phyloP scores from a whole-genome alignment of 1,139 yeast genomes.

The Blastobotrys buckinghamii region DNA sequence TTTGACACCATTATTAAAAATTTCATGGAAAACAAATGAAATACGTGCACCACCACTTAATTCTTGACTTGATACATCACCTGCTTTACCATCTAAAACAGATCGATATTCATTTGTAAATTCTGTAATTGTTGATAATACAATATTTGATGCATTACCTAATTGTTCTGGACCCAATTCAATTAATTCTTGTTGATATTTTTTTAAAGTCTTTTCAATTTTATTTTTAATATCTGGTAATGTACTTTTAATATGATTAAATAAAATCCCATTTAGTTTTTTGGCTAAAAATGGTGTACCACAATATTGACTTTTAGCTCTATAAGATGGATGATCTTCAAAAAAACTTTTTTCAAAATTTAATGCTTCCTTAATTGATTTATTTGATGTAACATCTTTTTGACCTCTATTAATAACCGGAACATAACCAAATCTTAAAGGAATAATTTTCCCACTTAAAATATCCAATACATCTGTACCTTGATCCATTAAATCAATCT shows the following conservation, averaged over 20 bases:
- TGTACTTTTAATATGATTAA: conserved; percentile 91
- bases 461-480: conserved; percentile 99
- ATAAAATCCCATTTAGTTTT: conserved; percentile 79
- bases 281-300: conserved; percentile 97
- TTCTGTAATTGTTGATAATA: conserved; percentile 84
- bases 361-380: conserved; percentile 85
- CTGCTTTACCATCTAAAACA: conserved; percentile 88
- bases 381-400: conserved; percentile 82
- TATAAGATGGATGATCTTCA: conserved; percentile 92
- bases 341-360: conserved; percentile 74
- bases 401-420: conserved; percentile 98
- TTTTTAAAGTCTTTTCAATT: conserved; percentile 83
- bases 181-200: conserved; percentile 74
- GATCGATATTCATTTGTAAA: conserved; percentile 82
- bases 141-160: conserved; percentile 86
- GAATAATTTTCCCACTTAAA: conserved; percentile 92
- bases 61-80: conserved; percentile 75
- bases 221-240: conserved; percentile 92
- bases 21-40: conserved; percentile 95
- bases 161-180: conserved; percentile 71
- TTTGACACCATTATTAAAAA: conserved; percentile 85
- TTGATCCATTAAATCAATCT: conserved; percentile 95
- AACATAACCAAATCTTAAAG: conserved; percentile 91
- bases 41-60: conserved; percentile 95
- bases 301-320: conserved; percentile 84